These are phyloP conservation scores for Xylariales sp. DNA, from an alignment of 2,329 filamentous ascomycete species.

Conservation along the genomic window DNA sequence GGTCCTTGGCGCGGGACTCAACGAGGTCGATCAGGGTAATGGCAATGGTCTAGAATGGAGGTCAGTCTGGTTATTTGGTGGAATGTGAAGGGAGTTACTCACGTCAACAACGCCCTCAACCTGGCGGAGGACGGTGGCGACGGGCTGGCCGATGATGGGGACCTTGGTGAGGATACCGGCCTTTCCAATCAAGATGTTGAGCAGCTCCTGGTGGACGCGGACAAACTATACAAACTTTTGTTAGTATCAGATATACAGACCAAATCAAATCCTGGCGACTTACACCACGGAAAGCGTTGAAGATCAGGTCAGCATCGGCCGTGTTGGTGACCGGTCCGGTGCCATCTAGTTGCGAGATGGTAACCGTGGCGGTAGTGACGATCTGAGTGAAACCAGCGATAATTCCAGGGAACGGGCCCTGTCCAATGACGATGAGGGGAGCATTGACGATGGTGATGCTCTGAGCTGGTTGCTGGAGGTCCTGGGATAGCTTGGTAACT, in stretches of 20 bases:
- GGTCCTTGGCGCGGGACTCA: constrained; percentile 5
- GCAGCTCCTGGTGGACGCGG: constrained; percentile 27
- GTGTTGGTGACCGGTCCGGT: constrained; percentile 15
- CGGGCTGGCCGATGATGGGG: constrained; percentile 29
- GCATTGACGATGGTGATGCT: constrained; percentile 35
- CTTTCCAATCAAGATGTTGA: constrained; percentile 37
- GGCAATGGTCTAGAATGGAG: constrained; percentile 18
- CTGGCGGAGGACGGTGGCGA: constrained; percentile 29
- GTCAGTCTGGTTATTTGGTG: background rate
- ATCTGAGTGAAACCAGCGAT: constrained; percentile 33
- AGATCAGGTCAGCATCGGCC: constrained; percentile 27
- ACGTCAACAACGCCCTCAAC: constrained; percentile 35
- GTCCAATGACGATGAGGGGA: constrained; percentile 28
- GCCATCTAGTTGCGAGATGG: background rate
- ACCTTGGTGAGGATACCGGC: constrained; percentile 23
- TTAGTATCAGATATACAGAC: background rate
- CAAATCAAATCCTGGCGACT: background rate
- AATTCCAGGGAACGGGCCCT: constrained; percentile 27
- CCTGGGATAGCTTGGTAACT: constrained; percentile 24
- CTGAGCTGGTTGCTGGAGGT: constrained; percentile 24
- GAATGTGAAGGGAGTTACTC: constrained; percentile 5
- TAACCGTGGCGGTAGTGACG: constrained; percentile 19
- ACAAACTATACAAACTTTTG: constrained; percentile 23
- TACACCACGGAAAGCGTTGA: constrained; percentile 33
- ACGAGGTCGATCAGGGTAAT: constrained; percentile 24